Percentiles rank a stretch among this genome's conserved stretches.
phyloP scores from a whole-genome alignment of 768 basidiomycete species.

The Melanogaster broomeanus region DNA sequence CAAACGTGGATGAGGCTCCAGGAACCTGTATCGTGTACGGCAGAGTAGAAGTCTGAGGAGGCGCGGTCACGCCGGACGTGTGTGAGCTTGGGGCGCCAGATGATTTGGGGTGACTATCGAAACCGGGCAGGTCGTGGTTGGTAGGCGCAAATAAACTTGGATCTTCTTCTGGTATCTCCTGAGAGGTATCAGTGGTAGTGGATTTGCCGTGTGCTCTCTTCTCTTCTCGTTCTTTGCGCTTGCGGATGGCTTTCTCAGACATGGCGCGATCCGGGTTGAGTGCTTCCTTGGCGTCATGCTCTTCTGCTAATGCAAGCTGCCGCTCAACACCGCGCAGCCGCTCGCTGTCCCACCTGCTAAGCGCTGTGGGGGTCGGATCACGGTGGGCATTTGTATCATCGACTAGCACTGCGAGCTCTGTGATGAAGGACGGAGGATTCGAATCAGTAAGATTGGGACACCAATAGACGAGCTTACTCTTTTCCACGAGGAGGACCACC shows the following conservation, averaged over 20 bases:
- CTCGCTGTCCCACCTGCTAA: conserved; percentile 54
- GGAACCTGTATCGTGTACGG: conserved; percentile 66
- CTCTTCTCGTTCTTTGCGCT: conserved; percentile 71
- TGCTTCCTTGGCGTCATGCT: conserved; percentile 50
- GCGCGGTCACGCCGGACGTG: conserved; percentile 1
- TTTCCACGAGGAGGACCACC: conserved; percentile 81
- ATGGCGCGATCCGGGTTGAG: conserved; percentile 41
- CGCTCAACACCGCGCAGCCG: conserved; percentile 46
- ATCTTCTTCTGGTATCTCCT: conserved; percentile 5
- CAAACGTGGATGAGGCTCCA: conserved; percentile 56
- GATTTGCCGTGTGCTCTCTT: conserved; percentile 25
- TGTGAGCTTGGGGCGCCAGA: background rate
- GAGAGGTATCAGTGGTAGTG: conserved; percentile 5
- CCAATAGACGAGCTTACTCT: conserved; percentile 49
- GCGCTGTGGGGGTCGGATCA: conserved; percentile 46
- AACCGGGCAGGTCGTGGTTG: background rate
- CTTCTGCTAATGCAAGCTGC: conserved; percentile 52
- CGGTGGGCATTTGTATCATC: conserved; percentile 66
- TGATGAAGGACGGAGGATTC: background rate
- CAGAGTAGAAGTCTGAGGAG: conserved; percentile 11
- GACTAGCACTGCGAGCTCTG: conserved; percentile 77
- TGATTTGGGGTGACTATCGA: conserved; percentile 2
- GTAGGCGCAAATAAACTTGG: conserved; percentile 4
- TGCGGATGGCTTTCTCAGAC: conserved; percentile 64
- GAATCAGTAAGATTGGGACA: background rate